Conservation (phyloP, 148 eudicot genomes). For the Amaranthus hypochondriacus region DNA sequence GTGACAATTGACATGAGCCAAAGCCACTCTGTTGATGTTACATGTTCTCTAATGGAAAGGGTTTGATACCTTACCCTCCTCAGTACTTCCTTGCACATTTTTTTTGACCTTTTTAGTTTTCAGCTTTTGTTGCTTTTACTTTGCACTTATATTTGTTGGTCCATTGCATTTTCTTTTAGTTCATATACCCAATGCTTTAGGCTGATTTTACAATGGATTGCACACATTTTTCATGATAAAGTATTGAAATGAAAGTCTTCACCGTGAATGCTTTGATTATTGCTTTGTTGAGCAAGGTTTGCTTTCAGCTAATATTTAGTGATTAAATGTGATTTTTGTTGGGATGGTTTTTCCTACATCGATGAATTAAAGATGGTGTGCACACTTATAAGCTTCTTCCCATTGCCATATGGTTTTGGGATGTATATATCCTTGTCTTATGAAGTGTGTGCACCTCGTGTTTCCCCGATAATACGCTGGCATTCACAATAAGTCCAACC, state of each 20-base stretch:
- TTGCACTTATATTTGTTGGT: conserved; percentile 13
- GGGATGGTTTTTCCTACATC: too few species aligned
- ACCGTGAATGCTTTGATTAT: background rate
- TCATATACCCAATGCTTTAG: background rate
- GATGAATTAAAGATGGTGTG: too few species aligned
- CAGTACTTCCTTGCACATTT: conserved; percentile 11
- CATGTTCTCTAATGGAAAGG: conserved; percentile 27
- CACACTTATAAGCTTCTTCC: too few species aligned
- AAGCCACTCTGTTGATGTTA: conserved; percentile 29
- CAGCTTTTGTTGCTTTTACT: conserved; percentile 11
- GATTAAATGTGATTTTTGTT: too few species aligned
- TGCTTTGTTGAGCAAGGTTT: background rate
- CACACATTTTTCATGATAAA: background rate
- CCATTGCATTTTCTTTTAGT: conserved; percentile 5
- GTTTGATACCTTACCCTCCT: conserved; percentile 25
- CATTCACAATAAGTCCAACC: too few species aligned
- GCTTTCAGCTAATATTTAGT: background rate
- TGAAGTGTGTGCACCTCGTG: too few species aligned
- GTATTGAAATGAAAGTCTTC: background rate
- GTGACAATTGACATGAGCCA: conserved; percentile 21
- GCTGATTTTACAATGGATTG: background rate
- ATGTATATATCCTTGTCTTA: too few species aligned
- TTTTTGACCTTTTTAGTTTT: background rate
- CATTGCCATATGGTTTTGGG: too few species aligned
- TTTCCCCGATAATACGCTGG: too few species aligned